Conservation (phyloP, 345 rosid species). For the Ceriops zippeliana region DNA sequence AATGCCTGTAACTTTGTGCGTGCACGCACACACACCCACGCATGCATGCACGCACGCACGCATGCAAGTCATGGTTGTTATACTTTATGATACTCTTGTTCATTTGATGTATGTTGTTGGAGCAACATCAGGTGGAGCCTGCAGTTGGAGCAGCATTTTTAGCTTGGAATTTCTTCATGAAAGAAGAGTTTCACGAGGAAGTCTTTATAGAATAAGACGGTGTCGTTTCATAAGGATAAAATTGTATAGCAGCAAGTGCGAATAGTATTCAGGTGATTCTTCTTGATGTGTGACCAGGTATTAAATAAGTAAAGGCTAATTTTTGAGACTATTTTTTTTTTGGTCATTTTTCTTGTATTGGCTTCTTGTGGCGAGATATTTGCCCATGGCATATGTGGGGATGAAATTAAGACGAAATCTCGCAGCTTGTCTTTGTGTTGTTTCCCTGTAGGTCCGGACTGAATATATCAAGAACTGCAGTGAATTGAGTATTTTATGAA, state of each 20-base stretch:
- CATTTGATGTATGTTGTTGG: background rate
- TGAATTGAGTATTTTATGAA: no score
- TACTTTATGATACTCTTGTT: background rate
- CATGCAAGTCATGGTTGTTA: background rate
- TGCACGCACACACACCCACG: background rate
- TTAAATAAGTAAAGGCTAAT: background rate
- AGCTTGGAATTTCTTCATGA: constrained; percentile 49
- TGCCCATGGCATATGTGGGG: background rate
- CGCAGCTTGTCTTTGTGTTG: no score
- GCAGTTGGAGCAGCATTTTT: constrained; percentile 71
- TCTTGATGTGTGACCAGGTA: background rate
- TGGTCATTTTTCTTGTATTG: background rate
- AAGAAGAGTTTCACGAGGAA: constrained; percentile 18
- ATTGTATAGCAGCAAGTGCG: constrained; percentile 15
- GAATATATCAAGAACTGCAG: no score
- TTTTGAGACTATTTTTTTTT: background rate
- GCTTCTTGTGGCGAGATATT: background rate
- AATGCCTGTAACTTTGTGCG: no score
- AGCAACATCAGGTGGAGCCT: constrained; percentile 54
- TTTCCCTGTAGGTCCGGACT: no score
- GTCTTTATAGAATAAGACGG: constrained; percentile 1
- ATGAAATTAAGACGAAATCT: no score
- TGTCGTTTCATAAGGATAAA: background rate
- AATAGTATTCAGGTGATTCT: background rate
- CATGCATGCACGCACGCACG: background rate